phyloP scores from a whole-genome alignment of 1,284 basidiomycete species.

The Marasmius sp. region DNA sequence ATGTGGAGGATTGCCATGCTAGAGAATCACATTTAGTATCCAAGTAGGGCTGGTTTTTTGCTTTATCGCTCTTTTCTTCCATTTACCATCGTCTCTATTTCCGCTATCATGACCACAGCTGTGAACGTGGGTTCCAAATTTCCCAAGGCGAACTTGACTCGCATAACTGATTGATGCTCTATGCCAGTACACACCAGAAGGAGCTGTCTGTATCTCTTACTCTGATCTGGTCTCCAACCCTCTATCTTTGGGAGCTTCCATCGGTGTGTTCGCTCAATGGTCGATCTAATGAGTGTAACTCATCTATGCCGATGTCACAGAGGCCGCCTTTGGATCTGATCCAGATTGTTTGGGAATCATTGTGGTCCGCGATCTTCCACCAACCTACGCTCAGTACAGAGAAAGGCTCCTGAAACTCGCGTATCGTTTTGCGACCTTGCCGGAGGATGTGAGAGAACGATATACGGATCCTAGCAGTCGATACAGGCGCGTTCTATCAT shows the following conservation, averaged over 20 bases:
- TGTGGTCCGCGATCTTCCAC: constrained; percentile 78
- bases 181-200: constrained; percentile 47
- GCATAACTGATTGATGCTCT: background rate
- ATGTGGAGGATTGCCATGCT: too few species aligned
- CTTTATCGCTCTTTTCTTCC: too few species aligned
- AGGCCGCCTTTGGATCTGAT: constrained; percentile 79
- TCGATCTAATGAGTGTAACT: background rate
- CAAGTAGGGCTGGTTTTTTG: too few species aligned
- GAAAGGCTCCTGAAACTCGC: constrained; percentile 72
- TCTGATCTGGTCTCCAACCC: constrained; percentile 59
- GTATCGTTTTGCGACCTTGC: constrained; percentile 72
- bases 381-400: constrained; percentile 59
- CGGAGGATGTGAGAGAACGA: constrained; percentile 62
- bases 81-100: too few species aligned
- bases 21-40: too few species aligned
- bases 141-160: background rate
- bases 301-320: constrained; percentile 31
- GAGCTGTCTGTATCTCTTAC: constrained; percentile 74
- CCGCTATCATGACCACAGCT: background rate
- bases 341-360: constrained; percentile 78
- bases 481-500: constrained; percentile 54
- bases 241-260: constrained; percentile 54
- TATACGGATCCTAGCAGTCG: constrained; percentile 68
- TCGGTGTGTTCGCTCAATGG: constrained; percentile 44
- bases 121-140: background rate